A percentile compares a stretch with the other conserved stretches of the same genome.
Conservation (phyloP, 1,284 basidiomycete species). For the Phenoliferia sp. region DNA sequence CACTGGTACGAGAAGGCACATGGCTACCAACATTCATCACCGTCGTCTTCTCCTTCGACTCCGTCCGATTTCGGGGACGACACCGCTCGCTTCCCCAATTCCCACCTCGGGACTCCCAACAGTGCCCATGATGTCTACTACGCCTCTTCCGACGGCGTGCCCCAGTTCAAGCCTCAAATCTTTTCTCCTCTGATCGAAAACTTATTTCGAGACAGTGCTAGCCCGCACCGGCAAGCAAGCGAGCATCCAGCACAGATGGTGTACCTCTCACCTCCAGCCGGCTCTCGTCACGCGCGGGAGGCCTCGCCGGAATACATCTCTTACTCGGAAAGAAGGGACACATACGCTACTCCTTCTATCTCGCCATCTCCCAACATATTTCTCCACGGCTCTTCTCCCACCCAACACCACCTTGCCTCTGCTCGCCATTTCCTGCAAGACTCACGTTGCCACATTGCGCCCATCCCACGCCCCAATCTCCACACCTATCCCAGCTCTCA, state of each 20-base stretch:
- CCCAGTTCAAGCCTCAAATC: not conserved
- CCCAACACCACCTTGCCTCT: not conserved
- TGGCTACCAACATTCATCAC: not conserved
- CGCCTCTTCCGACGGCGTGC: not conserved
- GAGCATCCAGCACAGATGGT: conserved; percentile 3
- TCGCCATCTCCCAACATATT: not conserved
- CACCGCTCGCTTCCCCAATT: not conserved
- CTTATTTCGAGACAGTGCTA: not conserved
- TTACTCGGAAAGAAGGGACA: not conserved
- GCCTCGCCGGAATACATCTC: not conserved
- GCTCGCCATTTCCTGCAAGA: not conserved
- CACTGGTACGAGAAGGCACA: too few relatives aligned
- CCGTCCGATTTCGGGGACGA: not conserved
- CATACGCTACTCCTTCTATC: too few relatives aligned
- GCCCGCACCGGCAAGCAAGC: not conserved
- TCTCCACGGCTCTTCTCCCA: not conserved
- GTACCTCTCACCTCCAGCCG: conserved; percentile 17
- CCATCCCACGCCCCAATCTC: not conserved
- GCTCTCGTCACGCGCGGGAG: conserved; percentile 1
- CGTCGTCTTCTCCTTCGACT: not conserved
- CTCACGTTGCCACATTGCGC: not conserved
- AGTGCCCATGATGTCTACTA: not conserved
- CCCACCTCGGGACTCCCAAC: not conserved
- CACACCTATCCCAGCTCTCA: not conserved
- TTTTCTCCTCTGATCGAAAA: not conserved